phyloP scores from a whole-genome alignment of 495 filamentous ascomycete species.

The Penicillium verhagenii region DNA sequence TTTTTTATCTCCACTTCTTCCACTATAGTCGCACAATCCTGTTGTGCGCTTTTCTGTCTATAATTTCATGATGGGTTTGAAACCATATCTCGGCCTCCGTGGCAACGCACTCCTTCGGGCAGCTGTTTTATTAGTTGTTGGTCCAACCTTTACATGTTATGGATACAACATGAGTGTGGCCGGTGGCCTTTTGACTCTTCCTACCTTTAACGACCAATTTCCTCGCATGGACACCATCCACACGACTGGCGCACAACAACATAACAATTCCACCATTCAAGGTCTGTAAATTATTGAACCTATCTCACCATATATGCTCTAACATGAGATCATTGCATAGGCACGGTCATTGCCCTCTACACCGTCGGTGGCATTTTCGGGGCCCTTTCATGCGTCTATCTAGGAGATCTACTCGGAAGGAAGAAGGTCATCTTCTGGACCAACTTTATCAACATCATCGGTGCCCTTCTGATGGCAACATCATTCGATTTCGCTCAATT shows the following conservation, averaged over 20 bases:
- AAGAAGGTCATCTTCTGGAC: constrained; percentile 30
- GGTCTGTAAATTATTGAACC: constrained; percentile 20
- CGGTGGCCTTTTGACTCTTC: constrained; percentile 40
- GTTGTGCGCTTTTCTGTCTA: constrained; percentile 6
- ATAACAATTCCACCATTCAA: constrained; percentile 42
- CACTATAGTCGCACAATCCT: not conserved
- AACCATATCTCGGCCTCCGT: constrained; percentile 36
- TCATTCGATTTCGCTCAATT: constrained; percentile 33
- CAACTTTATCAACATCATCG: constrained; percentile 31
- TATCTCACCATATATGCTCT: not conserved
- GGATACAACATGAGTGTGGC: constrained; percentile 52
- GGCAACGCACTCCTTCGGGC: constrained; percentile 35
- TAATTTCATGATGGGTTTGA: constrained; percentile 16
- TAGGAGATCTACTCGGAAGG: constrained; percentile 29
- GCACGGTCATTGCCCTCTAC: constrained; percentile 33
- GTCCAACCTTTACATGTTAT: constrained; percentile 51
- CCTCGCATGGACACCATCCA: constrained; percentile 53
- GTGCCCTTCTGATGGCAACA: constrained; percentile 43
- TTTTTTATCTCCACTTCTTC: not conserved
- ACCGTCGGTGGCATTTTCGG: constrained; percentile 34
- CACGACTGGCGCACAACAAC: constrained; percentile 28
- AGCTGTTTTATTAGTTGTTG: constrained; percentile 38
- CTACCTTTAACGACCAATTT: constrained; percentile 45
- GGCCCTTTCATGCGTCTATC: constrained; percentile 28
- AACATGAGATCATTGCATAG: constrained; percentile 1